Conservation (phyloP, 306 rosid genomes). For the Casuarina cunninghamiana region DNA sequence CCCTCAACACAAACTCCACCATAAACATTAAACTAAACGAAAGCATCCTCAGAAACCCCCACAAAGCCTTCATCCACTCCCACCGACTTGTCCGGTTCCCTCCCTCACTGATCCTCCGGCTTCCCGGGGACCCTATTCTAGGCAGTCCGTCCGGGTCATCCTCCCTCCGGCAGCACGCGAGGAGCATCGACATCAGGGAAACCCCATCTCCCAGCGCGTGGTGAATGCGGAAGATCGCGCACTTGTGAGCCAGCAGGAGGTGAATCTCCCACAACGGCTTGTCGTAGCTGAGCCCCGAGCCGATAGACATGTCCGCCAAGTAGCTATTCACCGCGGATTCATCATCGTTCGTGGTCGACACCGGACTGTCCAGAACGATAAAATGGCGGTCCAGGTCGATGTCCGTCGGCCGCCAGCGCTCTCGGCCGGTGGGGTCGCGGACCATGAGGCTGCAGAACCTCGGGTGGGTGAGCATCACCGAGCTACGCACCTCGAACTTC, state of each 20-base stretch:
- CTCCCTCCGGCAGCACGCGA: slow-evolving; percentile 54
- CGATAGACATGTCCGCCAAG: slow-evolving; percentile 48
- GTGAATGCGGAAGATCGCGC: slow-evolving; percentile 59
- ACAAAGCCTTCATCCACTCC: slow-evolving; percentile 4
- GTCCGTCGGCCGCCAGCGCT: slow-evolving; percentile 71
- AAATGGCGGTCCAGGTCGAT: slow-evolving; percentile 57
- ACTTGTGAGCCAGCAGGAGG: slow-evolving; percentile 55
- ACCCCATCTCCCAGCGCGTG: slow-evolving; percentile 86
- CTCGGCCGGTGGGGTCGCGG: slow-evolving; percentile 51
- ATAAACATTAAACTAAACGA: slow-evolving; percentile 53
- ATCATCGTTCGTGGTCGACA: slow-evolving; percentile 18
- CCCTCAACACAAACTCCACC: slow-evolving; percentile 38
- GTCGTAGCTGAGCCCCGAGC: slow-evolving; percentile 37
- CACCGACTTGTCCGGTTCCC: neutral
- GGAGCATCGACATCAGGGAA: slow-evolving; percentile 76
- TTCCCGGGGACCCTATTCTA: slow-evolving; percentile 11
- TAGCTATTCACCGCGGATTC: slow-evolving; percentile 50
- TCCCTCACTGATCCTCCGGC: slow-evolving; percentile 2
- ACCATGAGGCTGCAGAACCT: slow-evolving; percentile 74
- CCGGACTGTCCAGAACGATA: slow-evolving; percentile 23
- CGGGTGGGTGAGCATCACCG: slow-evolving; percentile 54
- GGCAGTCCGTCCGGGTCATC: slow-evolving; percentile 41
- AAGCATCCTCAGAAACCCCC: slow-evolving; percentile 22
- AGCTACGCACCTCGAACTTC: slow-evolving; percentile 35
- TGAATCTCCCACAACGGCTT: slow-evolving; percentile 95